Percentiles rank a stretch among this genome's conserved stretches.
Conservation (phyloP, 1,284 basidiomycete genomes). For the Hemileccinum hortonii region DNA sequence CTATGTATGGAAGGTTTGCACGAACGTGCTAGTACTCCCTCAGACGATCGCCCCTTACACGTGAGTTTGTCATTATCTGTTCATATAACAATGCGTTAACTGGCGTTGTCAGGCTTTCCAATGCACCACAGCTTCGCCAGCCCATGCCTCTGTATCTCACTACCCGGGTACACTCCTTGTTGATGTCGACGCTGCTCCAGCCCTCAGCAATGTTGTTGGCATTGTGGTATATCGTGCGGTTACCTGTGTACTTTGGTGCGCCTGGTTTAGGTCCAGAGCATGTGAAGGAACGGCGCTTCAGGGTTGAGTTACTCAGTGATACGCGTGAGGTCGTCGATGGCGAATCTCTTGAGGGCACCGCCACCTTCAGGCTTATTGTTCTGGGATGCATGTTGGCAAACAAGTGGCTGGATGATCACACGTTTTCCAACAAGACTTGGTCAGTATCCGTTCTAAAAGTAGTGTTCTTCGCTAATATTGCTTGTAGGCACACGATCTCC, state of each 20-base stretch:
- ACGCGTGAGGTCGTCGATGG: conserved; percentile 44
- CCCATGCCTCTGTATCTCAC: conserved; percentile 48
- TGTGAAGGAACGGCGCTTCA: conserved; percentile 61
- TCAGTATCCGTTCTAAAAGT: conserved; percentile 37
- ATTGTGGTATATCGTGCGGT: conserved; percentile 78
- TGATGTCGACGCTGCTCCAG: conserved; percentile 77
- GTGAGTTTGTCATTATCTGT: conserved; percentile 38
- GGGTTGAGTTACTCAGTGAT: conserved; percentile 59
- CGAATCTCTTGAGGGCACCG: conserved; percentile 52
- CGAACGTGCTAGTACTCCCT: conserved; percentile 60
- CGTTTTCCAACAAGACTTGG: conserved; percentile 92
- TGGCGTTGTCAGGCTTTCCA: conserved; percentile 27
- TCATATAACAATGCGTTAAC: conserved; percentile 11
- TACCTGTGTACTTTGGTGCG: conserved; percentile 68
- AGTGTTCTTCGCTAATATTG: background rate
- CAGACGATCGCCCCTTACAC: conserved; percentile 43
- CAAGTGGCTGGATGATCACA: conserved; percentile 92
- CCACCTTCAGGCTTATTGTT: conserved; percentile 70
- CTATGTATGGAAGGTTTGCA: conserved; percentile 79
- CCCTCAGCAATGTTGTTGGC: conserved; percentile 79
- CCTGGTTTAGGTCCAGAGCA: conserved; percentile 44
- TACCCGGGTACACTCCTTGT: conserved; percentile 66
- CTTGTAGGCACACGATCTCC: conserved; percentile 71
- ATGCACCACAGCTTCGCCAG: conserved; percentile 37
- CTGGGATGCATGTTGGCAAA: conserved; percentile 88